Evolutionary conservation across 306 rosid species (phyloP).

Genomic region (Pachyrhizus erosus): DNA sequence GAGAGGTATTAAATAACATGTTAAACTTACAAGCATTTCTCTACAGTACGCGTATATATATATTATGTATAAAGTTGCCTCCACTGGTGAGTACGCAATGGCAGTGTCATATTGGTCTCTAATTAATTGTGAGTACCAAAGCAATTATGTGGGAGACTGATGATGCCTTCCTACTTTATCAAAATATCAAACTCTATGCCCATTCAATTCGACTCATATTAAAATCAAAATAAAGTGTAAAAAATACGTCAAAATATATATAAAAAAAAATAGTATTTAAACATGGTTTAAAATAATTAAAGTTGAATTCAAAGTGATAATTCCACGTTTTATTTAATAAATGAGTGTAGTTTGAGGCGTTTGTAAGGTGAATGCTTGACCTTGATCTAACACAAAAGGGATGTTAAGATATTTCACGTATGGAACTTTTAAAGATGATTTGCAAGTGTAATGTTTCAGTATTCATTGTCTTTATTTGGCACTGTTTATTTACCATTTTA

Average conservation of each 20-base stretch:
- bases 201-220: background rate
- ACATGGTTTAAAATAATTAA: no score
- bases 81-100: background rate
- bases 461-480: no score
- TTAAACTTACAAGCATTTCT: background rate
- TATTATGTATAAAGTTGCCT: background rate
- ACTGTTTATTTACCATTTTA: background rate
- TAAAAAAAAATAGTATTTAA: no score
- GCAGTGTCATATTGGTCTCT: background rate
- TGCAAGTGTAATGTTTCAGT: no score
- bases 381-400: background rate
- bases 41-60: background rate
- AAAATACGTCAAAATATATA: no score
- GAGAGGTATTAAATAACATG: background rate
- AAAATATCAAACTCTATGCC: background rate
- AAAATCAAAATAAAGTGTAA: no score
- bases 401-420: no score
- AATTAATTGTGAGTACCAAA: background rate
- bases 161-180: no score
- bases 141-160: background rate
- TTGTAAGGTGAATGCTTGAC: background rate
- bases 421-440: no score
- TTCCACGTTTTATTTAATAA: background rate
- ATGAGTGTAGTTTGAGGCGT: background rate
- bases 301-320: no score